phyloP scores from a whole-genome alignment of 2,329 filamentous ascomycete genomes.

The Phaeosphaeria sp. region DNA sequence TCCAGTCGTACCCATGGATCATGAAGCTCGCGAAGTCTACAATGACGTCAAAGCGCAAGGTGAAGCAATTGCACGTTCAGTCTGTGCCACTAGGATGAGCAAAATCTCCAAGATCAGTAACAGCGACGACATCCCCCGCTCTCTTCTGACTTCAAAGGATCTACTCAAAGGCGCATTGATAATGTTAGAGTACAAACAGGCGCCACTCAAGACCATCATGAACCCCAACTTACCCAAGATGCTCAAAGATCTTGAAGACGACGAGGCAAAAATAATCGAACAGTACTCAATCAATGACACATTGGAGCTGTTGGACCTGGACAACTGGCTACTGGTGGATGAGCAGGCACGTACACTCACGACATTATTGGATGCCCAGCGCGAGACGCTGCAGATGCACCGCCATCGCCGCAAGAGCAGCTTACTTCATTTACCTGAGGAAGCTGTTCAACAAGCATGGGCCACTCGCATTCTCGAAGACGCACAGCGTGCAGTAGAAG shows the following conservation, averaged over 20 bases:
- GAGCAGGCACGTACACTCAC: constrained; percentile 1
- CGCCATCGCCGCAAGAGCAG: constrained; percentile 9
- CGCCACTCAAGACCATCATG: neutral
- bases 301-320: constrained; percentile 3
- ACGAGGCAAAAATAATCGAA: constrained; percentile 1
- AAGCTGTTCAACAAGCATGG: constrained; percentile 19
- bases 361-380: constrained; percentile 21
- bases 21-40: constrained; percentile 10
- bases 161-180: constrained; percentile 4
- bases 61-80: constrained; percentile 4
- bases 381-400: constrained; percentile 15
- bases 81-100: constrained; percentile 13
- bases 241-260: constrained; percentile 1
- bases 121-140: constrained; percentile 8
- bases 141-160: constrained; percentile 13
- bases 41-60: constrained; percentile 2
- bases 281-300: constrained; percentile 10
- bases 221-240: neutral
- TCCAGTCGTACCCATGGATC: constrained; percentile 2
- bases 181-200: neutral
- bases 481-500: constrained; percentile 5
- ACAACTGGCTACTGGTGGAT: constrained; percentile 15
- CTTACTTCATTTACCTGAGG: constrained; percentile 1
- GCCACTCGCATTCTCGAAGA: constrained; percentile 18
- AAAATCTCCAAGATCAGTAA: constrained; percentile 2